Base-by-base conservation (phyloP, 148 eudicot species). In the Spergularia bocconei region DNA sequence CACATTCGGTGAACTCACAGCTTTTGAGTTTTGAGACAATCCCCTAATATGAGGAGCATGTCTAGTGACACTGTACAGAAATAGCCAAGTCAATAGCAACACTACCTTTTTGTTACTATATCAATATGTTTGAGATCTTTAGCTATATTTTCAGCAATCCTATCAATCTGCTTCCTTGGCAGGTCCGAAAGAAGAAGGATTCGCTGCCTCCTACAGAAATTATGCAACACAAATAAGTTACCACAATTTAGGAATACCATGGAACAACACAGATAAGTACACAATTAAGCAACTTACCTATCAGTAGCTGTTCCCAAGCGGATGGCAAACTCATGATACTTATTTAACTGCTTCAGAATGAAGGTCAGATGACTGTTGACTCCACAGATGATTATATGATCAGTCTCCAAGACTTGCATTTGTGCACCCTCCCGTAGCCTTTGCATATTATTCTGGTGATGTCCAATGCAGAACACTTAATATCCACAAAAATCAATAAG, bases 331-430 rank as follows among this genome's bases (percentile, higher is more conserved):
- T 91, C 99, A 44, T 95, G 99, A 85, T 95, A 89, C 83, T 88
- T 91, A 79, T 95, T 85, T 56, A 95, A 78, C 87, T 95, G 99
- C 86, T 91, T 92, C 16, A 95, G 80, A 70, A 95, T 84, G 80
- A 92, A 92, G 82, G 77, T 56, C 72, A 95, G 86, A 81, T 86
- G 97, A 89, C 91, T 89, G 74, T 87, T 95, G 55, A 91, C 86
- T 83, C 99, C 99, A 83, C 99, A 95, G 70, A 95, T 87, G 63
- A 95, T 89, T 54, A 95, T 91, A 80, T 95, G 99, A 86, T 92
- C 99, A 70, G 83, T 78, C 86, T 95, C 99, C 82, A 90, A 67
- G 79, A 92, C 97, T 86, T 95, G 99, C 79, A 91, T 74, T 84
- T 95, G 94, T 15, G 92, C 99, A 80, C 97, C 98, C 83, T 95